A percentile compares a stretch with the other conserved stretches of the same genome.
Conservation (phyloP, 306 rosid species). For the Quercus rubra region DNA sequence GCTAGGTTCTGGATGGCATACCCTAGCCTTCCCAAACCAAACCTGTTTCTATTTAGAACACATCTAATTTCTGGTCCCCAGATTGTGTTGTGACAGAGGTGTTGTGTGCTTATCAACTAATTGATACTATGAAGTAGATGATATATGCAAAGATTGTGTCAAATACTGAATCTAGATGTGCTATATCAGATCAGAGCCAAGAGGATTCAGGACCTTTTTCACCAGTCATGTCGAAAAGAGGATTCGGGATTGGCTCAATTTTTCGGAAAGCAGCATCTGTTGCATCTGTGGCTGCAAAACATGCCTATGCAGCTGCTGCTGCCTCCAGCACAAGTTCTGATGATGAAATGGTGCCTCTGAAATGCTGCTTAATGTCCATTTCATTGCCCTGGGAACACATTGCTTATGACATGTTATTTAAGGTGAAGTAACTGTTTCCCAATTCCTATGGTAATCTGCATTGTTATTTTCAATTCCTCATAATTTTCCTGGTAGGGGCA, state of each 20-base stretch:
- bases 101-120: background rate
- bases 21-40: background rate
- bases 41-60: background rate
- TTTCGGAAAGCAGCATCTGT: constrained; percentile 83
- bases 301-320: constrained; percentile 89
- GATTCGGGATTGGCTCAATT: constrained; percentile 76
- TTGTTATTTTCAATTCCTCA: background rate
- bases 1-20: background rate
- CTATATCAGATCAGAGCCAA: constrained; percentile 84
- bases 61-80: background rate
- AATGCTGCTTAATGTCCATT: constrained; percentile 94
- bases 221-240: constrained; percentile 74
- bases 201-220: constrained; percentile 73
- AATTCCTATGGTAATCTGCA: background rate
- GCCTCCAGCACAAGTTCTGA: constrained; percentile 52
- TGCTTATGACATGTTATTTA: constrained; percentile 87
- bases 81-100: background rate
- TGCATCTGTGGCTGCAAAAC: constrained; percentile 86
- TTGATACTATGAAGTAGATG: constrained; percentile 16
- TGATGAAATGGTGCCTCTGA: constrained; percentile 82
- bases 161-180: constrained; percentile 31
- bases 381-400: constrained; percentile 97
- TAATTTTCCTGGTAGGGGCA: constrained; percentile 5
- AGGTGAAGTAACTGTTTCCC: constrained; percentile 50
- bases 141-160: constrained; percentile 20